Conservation (phyloP, 2,329 filamentous ascomycete species). For the Alternaria sp. region DNA sequence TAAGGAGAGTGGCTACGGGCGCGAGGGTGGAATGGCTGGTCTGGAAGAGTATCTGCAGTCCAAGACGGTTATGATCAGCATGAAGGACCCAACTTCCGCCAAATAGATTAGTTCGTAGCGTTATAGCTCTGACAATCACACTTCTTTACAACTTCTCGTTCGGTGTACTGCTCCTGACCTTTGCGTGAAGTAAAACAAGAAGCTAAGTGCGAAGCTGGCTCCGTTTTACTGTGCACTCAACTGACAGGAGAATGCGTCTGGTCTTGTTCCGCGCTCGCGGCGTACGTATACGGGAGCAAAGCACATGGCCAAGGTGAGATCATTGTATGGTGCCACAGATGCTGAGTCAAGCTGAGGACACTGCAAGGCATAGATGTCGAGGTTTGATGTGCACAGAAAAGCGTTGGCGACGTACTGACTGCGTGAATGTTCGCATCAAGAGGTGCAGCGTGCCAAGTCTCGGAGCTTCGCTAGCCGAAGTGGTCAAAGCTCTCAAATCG, state of each 20-base stretch:
- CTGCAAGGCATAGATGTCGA: background rate
- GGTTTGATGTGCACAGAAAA: background rate
- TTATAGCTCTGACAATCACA: background rate
- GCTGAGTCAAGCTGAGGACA: background rate
- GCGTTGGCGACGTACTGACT: background rate
- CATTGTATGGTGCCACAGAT: background rate
- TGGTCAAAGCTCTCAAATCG: background rate
- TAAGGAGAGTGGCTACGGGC: constrained; percentile 2
- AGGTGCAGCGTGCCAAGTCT: background rate
- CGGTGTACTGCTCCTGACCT: background rate
- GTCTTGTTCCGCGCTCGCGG: background rate
- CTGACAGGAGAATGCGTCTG: background rate
- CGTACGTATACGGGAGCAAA: background rate
- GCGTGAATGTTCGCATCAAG: background rate
- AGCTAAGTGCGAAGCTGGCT: background rate
- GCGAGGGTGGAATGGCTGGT: background rate
- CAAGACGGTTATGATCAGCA: constrained; percentile 2
- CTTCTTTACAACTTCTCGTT: background rate
- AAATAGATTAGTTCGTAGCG: background rate
- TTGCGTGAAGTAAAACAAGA: background rate
- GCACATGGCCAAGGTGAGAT: background rate
- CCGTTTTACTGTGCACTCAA: background rate
- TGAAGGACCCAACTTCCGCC: background rate
- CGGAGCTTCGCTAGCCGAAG: background rate
- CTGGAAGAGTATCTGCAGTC: constrained; percentile 1